Evolutionary conservation across 1,139 yeast species (phyloP), one percentile per base, ranked within the genome.

Genomic region (Candida sp.): DNA sequence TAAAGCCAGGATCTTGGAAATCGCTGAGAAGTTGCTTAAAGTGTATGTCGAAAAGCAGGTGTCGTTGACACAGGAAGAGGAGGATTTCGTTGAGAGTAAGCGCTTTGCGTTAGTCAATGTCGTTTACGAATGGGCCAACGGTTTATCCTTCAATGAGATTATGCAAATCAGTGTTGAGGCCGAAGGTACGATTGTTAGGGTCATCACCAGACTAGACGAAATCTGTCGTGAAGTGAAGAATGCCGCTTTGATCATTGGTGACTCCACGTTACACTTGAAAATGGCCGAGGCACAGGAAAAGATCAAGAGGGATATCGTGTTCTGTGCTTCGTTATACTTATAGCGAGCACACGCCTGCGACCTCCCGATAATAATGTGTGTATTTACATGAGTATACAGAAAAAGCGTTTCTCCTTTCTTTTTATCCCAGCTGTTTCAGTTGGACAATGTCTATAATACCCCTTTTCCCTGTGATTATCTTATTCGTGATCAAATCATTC

Each of bases 71-170:
- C 79, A 87, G 17, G 98, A 93, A 52, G 99, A 94, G 62, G 88
- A 88, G 48, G 91, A 88, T 56, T 93, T 92, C 61, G 70, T 86
- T 55, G 96, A 91, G 54, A 81, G 88, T 58, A 87, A 91, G 61
- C 75, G 99, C 58, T 94, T 94, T 70, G 97, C 96, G 0, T 77
- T 94, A 63, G 89, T 90, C 68, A 94, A 92, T 66, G 97, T 92
- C 9, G 97, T 94, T 3, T 94, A 94, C 66, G 98, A 94, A 69
- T 94, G 99, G 99, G 98, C 98, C 1, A 80, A 96, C 58, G 99
- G 99, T 2, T 80, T 92, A 78, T 81, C 96, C 1, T 94, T 94
- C 72, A 88, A 88, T 57, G 96, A 90, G 52, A 94, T 94, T 59
- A 94, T 93, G 88, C 87, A 84, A 54, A 80, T 91, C 57, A 89